Base-by-base conservation (phyloP, 2,329 filamentous ascomycete species). In the Aspergillus fischeri region DNA sequence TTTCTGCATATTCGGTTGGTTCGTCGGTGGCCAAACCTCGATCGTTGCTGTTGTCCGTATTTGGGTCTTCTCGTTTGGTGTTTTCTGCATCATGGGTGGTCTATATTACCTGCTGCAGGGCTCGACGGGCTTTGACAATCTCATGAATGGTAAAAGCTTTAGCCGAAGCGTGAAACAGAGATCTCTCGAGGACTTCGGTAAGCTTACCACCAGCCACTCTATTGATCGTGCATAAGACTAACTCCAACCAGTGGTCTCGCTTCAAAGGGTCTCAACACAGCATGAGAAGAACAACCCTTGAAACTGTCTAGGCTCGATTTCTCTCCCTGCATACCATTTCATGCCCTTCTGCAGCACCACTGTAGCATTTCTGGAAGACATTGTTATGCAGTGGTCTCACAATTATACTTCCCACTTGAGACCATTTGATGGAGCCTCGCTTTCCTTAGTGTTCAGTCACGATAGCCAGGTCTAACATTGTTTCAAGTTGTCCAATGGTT, bases 61-160 rank as follows among this genome's bases (percentile, higher is more conserved):
- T 73, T 96, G 91, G 90, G 86, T 94, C 69, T 94, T 92, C 82
- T 92, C 91, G 17, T 91, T 95, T 73, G 92, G 91, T 73, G 82
- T 95, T 70, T 94, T 95, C 82, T 91, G 87, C 73, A 83, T 92
- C 71, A 86, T 93, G 83, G 89, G 86, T 69, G 86, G 85, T 73
- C 76, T 88, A 20, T 90, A 90, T 79, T 92, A 92, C 80, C 83
- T 94, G 69, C 84, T 96, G 71, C 87, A 93, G 75, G 89, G 89
- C 74, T 91, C 86, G 69, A 77, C 83, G 60, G 87, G 88, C 61
- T 96, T 96, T 75, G 90, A 96, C 78, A 93, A 94, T 80, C 82
- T 96, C 63, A 94, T 96, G 89, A 91, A 96, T 79, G 90, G 91
- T 73, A 92, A 92, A 81, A 89, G 86, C 61, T 85, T 86, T 65